A percentile compares a stretch with the other conserved stretches of the same genome.
Evolutionary conservation across 257 asterid species (phyloP).

Genomic region (Solanum lycopersicoides): DNA sequence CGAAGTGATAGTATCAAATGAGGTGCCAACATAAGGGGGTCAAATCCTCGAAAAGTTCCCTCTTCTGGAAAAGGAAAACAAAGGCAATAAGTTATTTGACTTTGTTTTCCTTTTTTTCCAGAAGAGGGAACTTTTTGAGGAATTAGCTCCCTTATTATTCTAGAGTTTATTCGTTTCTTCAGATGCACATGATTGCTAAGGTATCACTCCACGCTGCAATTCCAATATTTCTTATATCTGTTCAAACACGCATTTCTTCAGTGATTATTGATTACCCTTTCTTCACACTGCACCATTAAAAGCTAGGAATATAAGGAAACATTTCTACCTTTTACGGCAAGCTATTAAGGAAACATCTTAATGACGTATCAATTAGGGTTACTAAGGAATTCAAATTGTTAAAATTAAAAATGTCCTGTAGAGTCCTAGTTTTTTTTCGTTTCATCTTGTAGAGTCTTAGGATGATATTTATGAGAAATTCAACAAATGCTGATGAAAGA

Average conservation of each 20-base stretch:
- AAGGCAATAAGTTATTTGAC: not conserved
- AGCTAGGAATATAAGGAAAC: not conserved
- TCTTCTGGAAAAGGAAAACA: not conserved
- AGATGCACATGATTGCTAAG: not conserved
- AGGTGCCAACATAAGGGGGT: not conserved
- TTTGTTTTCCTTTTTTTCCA: not conserved
- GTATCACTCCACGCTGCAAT: not conserved
- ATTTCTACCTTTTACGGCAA: not conserved
- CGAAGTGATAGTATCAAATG: not conserved
- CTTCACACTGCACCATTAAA: not conserved
- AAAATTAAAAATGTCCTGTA: not conserved
- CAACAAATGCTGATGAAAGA: too few relatives aligned
- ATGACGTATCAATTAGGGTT: not conserved
- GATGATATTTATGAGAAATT: not conserved
- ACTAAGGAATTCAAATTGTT: not conserved
- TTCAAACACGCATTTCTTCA: not conserved
- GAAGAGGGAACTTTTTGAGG: not conserved
- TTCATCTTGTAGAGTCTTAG: not conserved
- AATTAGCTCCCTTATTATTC: not conserved
- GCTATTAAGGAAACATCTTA: not conserved
- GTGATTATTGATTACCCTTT: too few relatives aligned
- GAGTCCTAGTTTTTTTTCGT: not conserved
- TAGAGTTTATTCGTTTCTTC: not conserved
- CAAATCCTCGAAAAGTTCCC: not conserved
- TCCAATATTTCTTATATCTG: not conserved